phyloP scores from a whole-genome alignment of 768 basidiomycete genomes.

The Multifurca ochricompacta region DNA sequence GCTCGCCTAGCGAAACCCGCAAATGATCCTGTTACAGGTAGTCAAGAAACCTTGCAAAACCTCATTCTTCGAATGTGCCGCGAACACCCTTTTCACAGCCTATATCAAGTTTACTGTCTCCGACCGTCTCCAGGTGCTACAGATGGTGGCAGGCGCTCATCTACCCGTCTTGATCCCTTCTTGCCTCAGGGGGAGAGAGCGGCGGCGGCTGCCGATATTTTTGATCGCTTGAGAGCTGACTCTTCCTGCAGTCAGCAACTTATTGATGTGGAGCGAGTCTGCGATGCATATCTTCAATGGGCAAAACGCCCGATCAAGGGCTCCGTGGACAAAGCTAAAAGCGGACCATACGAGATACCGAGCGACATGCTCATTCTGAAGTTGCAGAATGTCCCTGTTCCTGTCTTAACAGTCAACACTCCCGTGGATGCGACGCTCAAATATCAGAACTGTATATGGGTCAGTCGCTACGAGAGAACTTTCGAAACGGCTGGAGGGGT shows the following conservation, averaged over 20 bases:
- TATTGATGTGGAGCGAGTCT: conserved; percentile 49
- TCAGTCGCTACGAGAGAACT: conserved; percentile 48
- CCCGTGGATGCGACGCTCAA: conserved; percentile 60
- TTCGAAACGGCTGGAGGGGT: conserved; percentile 71
- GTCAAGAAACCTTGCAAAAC: conserved; percentile 53
- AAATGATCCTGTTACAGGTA: conserved; percentile 26
- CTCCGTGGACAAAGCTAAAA: conserved; percentile 19
- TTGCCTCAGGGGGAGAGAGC: conserved; percentile 50
- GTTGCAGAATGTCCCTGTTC: conserved; percentile 56
- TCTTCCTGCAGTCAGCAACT: conserved; percentile 33
- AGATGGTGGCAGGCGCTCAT: conserved; percentile 34
- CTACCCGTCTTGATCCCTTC: conserved; percentile 36
- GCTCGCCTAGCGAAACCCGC: conserved; percentile 63
- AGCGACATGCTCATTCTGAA: conserved; percentile 36
- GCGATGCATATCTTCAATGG: conserved; percentile 64
- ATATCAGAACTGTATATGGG: conserved; percentile 66
- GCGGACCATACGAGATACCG: conserved; percentile 36
- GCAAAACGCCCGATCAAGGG: conserved; percentile 51
- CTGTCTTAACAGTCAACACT: conserved; percentile 69
- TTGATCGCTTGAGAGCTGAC: conserved; percentile 45
- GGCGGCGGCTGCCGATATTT: conserved; percentile 56
- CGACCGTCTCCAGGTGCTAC: conserved; percentile 29
- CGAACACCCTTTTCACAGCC: conserved; percentile 90
- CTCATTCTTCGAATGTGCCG: conserved; percentile 68
- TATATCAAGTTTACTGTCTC: conserved; percentile 85